Evolutionary conservation across 768 basidiomycete genomes (phyloP).

Genomic region (Tricholoma sp.): DNA sequence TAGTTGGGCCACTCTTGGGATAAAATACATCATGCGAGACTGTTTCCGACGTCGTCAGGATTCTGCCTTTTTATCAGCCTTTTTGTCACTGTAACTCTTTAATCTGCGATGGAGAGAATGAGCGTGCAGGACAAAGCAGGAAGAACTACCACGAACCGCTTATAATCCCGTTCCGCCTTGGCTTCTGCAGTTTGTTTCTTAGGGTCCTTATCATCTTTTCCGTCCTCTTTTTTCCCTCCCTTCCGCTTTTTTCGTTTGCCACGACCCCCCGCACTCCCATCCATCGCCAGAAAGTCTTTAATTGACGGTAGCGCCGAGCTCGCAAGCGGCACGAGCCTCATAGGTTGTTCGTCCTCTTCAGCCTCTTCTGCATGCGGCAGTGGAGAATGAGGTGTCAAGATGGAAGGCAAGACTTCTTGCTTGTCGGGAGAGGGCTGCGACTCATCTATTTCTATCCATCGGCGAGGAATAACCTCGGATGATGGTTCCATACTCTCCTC

Average conservation of each 20-base stretch:
- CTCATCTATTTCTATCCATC: conserved; percentile 46
- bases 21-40: background rate
- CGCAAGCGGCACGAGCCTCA: conserved; percentile 66
- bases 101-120: conserved; percentile 22
- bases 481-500: conserved; percentile 8
- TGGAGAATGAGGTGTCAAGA: conserved; percentile 5
- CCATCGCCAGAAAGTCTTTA: conserved; percentile 74
- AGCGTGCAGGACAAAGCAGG: background rate
- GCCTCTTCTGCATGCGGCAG: conserved; percentile 19
- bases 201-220: conserved; percentile 29
- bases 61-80: conserved; percentile 33
- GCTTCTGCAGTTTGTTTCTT: conserved; percentile 38
- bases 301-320: conserved; percentile 84
- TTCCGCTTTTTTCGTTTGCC: conserved; percentile 61
- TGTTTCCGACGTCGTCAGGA: background rate
- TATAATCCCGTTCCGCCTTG: conserved; percentile 53
- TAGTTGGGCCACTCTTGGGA: background rate
- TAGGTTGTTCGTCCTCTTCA: conserved; percentile 36
- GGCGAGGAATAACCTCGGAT: conserved; percentile 16
- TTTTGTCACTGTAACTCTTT: conserved; percentile 40
- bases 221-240: conserved; percentile 60
- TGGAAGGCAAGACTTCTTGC: conserved; percentile 9
- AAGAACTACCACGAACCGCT: conserved; percentile 34
- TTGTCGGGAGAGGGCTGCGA: conserved; percentile 20
- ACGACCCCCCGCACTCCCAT: conserved; percentile 56